Base-by-base conservation (phyloP, 75 land plant genomes). In the Isoetes taiwanensis region DNA sequence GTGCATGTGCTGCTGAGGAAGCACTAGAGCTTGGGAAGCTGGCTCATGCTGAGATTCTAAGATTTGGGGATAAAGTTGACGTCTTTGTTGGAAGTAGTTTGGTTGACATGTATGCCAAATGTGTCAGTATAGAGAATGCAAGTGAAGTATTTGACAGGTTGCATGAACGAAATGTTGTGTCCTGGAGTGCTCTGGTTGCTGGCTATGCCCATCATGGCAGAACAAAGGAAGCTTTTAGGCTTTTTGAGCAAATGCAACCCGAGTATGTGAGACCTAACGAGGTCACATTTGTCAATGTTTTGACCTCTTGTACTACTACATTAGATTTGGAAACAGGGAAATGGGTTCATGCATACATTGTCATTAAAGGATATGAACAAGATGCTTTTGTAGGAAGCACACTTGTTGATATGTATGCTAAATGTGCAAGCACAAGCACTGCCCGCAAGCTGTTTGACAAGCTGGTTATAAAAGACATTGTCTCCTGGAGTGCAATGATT, bases 111-210 rank as follows among this genome's bases (percentile, higher is more conserved):
- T 70, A 75, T 43, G 55, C 60, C 0, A 62, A 71, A 21, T 71
- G 61, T 30, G 63, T 59, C 1, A 16, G 1, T 2, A 38, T 66
- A 56, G 25, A 11, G 10, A 66, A 70, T 61, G 65, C 64, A 33
- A 58, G 64, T 20, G 27, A 41, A 35, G 34, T 69, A 24, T 74
- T 74, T 54, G 57, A 74, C 16, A 66, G 52, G 55, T 38, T 74
- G 68, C 59, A 63, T 0, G 11, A 20, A 24, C 57, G 56, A 17
- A 57, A 69, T 28, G 59, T 58, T 59, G 73, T 74, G 52, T 34
- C 64, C 4, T 74, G 78, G 78, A 62, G 58, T n/a, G 64, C 78
- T 0, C 37, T 75, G 64, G 65, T 70, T 29, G 70, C 63, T 64
- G 76, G 67, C 24, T 68, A 68, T 30, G 29, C 42, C 1, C 72